phyloP scores from a whole-genome alignment of 2,329 filamentous ascomycete genomes.

The Cylindrodendrum hubeiense region DNA sequence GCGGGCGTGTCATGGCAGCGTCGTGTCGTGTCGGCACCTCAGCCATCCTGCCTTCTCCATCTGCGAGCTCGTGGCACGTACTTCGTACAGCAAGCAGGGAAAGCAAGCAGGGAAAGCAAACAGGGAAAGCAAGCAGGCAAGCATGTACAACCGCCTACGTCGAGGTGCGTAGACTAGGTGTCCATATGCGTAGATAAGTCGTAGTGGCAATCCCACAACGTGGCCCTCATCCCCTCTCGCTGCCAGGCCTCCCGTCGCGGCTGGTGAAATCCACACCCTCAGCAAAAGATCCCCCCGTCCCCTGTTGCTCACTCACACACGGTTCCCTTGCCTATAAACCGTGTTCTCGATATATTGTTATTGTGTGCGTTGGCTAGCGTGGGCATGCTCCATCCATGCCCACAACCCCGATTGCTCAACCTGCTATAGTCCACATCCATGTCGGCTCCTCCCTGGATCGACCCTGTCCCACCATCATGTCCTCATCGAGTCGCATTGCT shows the following conservation, averaged over 20 bases:
- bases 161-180: neutral
- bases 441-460: constrained; percentile 14
- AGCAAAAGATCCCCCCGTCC: neutral
- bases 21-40: constrained; percentile 23
- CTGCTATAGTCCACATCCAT: constrained; percentile 14
- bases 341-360: constrained; percentile 14
- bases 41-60: constrained; percentile 21
- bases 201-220: neutral
- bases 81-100: constrained; percentile 2
- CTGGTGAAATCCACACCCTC: neutral
- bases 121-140: neutral
- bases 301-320: neutral
- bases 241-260: constrained; percentile 5
- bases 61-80: constrained; percentile 30
- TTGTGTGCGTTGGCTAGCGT: constrained; percentile 26
- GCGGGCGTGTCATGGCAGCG: neutral
- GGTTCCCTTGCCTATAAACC: constrained; percentile 2
- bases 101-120: constrained; percentile 2
- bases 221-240: constrained; percentile 14
- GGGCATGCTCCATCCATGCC: constrained; percentile 3
- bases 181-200: constrained; percentile 4
- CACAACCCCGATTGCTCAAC: constrained; percentile 13
- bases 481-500: constrained; percentile 14
- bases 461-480: constrained; percentile 21
- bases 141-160: constrained; percentile 13